Evolutionary conservation across 2,329 filamentous ascomycete species (phyloP).

Genomic region (Fusarium lyarnte): DNA sequence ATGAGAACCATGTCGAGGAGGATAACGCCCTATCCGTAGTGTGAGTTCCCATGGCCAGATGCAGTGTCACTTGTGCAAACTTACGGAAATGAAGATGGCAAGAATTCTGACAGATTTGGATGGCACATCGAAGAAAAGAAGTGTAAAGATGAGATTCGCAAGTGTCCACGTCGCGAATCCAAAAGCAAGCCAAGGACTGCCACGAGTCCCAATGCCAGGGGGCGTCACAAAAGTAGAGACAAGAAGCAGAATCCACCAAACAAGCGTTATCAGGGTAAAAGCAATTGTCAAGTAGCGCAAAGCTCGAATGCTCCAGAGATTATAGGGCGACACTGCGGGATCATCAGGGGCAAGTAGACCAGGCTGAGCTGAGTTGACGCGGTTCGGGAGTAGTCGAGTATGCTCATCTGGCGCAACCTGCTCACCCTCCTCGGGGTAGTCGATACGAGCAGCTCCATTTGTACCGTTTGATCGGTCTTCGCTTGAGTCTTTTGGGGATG

Average conservation of each 20-base stretch:
- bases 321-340: constrained; percentile 83
- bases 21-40: constrained; percentile 44
- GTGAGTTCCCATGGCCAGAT: constrained; percentile 34
- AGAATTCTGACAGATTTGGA: constrained; percentile 81
- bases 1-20: constrained; percentile 80
- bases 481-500: constrained; percentile 38
- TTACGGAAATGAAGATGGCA: constrained; percentile 69
- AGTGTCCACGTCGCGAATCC: constrained; percentile 82
- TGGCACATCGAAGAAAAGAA: constrained; percentile 89
- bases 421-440: constrained; percentile 39
- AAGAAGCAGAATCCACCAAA: constrained; percentile 95
- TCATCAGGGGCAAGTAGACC: constrained; percentile 54
- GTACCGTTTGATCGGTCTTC: constrained; percentile 26
- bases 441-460: constrained; percentile 6
- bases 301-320: constrained; percentile 88
- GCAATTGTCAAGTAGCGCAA: constrained; percentile 81
- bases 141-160: constrained; percentile 76
- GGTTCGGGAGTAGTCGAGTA: constrained; percentile 75
- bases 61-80: neutral
- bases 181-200: constrained; percentile 93
- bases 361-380: constrained; percentile 60
- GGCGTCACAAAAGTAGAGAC: constrained; percentile 91
- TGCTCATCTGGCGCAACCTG: constrained; percentile 58
- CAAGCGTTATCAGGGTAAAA: constrained; percentile 77
- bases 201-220: constrained; percentile 83